Base-by-base conservation (phyloP, 1,284 basidiomycete species). In the Cerrena zonata region DNA sequence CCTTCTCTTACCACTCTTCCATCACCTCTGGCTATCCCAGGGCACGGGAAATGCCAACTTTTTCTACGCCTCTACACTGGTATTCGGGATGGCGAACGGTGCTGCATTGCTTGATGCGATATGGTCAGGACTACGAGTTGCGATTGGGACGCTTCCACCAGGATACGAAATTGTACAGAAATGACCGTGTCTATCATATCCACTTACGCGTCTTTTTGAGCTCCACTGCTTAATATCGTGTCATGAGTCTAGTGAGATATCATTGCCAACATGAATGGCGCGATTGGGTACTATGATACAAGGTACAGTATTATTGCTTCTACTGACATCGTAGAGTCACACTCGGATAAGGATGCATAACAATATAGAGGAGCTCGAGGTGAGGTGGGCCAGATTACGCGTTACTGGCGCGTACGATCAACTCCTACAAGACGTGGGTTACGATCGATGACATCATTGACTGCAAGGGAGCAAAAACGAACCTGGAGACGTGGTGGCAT, bases 21-120 rank as follows among this genome's bases (percentile, higher is more conserved):
- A 96, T 62, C 81, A 92, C 54, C 74, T 98, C 3, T 99, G 96
- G 95, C 78, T 98, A 3, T 75, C 77, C 5, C 88, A 93, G 46
- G 94, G 94, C 0, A 91, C 93, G 4, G 95, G 94, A 1, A 99
- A 99, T 63, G 94, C 95, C 41, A 99, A 99, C 66, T 99, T 99
- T 70, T 98, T 92, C 73, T 99, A 97, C 63, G 95, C 95, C 0
- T 86, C 89, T 3, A 97, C 92, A 1, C 75, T 98, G 57, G 94
- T 99, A 3, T 94, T 94, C 68, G 93, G 90, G 0, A 77, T 93
- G 58, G 89, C 88, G 5, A 87, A 92, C 48, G 91, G 90, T 0
- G 79, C 86, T n/a, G 85, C 85, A 3, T 61, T 95, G 30, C 75
- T 93, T 4, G 94, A 96, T 61, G 82, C 81, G 11, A 73, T 90